Percentiles rank a stretch among this genome's conserved stretches.
These are phyloP conservation scores for Trametopsis cervina DNA, from an alignment of 768 basidiomycete genomes.

Conservation along the genomic window DNA sequence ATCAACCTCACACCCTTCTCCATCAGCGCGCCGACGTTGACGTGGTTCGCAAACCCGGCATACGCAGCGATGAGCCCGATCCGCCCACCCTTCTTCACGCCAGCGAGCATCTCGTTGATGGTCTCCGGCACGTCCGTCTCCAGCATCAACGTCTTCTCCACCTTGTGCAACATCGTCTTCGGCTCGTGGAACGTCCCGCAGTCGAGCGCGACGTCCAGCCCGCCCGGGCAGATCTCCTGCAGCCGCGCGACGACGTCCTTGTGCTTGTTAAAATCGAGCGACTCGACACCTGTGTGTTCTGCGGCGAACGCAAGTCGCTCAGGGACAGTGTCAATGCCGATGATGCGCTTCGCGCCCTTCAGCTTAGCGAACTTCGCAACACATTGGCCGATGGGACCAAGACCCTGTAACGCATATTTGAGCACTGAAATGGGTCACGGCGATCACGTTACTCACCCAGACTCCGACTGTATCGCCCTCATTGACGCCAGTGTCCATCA, in stretches of 20 bases:
- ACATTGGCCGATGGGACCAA: conserved; percentile 63
- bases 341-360: conserved; percentile 64
- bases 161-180: conserved; percentile 56
- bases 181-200: conserved; percentile 66
- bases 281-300: conserved; percentile 33
- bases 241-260: conserved; percentile 45
- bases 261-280: conserved; percentile 13
- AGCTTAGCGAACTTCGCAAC: conserved; percentile 53
- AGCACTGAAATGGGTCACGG: no score
- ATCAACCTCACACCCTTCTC: conserved; percentile 69
- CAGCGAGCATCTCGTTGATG: conserved; percentile 42
- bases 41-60: conserved; percentile 56
- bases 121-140: conserved; percentile 73
- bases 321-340: conserved; percentile 60
- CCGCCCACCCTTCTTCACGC: conserved; percentile 42
- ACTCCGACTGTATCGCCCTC: conserved; percentile 65
- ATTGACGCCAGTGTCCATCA: conserved; percentile 68
- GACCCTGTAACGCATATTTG: conserved; percentile 40
- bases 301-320: conserved; percentile 42
- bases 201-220: conserved; percentile 59
- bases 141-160: conserved; percentile 63
- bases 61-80: conserved; percentile 67
- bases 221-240: conserved; percentile 53
- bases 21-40: conserved; percentile 72
- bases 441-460: conserved; percentile 41